phyloP scores from a whole-genome alignment of 2,329 filamentous ascomycete species.

The Aspergillus sp. region DNA sequence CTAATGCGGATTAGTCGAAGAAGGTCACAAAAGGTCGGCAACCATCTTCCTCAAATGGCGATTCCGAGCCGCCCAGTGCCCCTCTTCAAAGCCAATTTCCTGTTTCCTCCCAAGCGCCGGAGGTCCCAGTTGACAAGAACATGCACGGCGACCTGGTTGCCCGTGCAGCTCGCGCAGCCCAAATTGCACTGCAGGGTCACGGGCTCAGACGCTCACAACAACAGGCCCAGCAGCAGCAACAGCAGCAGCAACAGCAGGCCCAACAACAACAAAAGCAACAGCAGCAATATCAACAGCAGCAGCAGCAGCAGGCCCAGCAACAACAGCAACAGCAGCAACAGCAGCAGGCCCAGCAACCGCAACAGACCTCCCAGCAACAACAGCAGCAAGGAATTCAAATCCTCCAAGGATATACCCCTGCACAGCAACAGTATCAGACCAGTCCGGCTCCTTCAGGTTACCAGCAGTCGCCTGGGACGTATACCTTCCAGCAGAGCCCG shows the following conservation, averaged over 20 bases:
- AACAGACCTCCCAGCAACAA: not conserved
- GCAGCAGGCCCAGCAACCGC: slow-evolving; percentile 19
- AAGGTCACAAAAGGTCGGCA: slow-evolving; percentile 40
- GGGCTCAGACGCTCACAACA: slow-evolving; percentile 37
- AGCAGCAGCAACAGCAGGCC: slow-evolving; percentile 30
- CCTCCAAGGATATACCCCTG: slow-evolving; percentile 35
- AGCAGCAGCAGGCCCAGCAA: slow-evolving; percentile 29
- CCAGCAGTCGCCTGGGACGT: slow-evolving; percentile 31
- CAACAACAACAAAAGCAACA: slow-evolving; percentile 23
- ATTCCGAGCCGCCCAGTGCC: slow-evolving; percentile 36
- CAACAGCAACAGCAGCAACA: slow-evolving; percentile 25
- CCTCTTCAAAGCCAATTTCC: slow-evolving; percentile 45
- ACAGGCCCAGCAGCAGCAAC: slow-evolving; percentile 32
- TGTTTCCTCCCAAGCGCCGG: slow-evolving; percentile 38
- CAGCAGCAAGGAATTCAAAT: slow-evolving; percentile 33
- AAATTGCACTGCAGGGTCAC: slow-evolving; percentile 49
- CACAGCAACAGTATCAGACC: slow-evolving; percentile 36
- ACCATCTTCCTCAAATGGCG: slow-evolving; percentile 37
- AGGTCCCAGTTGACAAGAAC: slow-evolving; percentile 41
- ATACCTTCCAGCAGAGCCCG: slow-evolving; percentile 42
- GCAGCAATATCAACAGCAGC: slow-evolving; percentile 31
- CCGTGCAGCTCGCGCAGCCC: slow-evolving; percentile 48
- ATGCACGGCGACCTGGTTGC: slow-evolving; percentile 48
- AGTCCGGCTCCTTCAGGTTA: slow-evolving; percentile 39
- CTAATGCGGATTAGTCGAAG: slow-evolving; percentile 35